Percentiles rank a stretch among this genome's conserved stretches.
These are phyloP conservation scores for Penicillium alfredii DNA, from an alignment of 495 filamentous ascomycete species.

Conservation along the genomic window DNA sequence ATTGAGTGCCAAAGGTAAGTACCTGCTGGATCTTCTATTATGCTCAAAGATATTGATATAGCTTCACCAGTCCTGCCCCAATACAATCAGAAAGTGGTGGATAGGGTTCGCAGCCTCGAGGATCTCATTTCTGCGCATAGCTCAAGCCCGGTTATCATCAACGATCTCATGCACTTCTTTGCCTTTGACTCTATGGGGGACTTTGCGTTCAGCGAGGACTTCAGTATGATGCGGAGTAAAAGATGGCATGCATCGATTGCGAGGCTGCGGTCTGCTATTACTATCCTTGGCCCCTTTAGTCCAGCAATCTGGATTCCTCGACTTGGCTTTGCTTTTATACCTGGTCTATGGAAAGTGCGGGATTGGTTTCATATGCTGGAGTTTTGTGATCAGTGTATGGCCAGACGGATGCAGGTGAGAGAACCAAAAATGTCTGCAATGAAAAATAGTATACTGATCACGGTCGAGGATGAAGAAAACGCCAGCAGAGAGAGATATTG, in stretches of 20 bases:
- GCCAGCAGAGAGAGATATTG: slow-evolving; percentile 17
- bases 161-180: slow-evolving; percentile 30
- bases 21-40: too few relatives aligned
- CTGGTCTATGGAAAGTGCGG: slow-evolving; percentile 18
- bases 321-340: slow-evolving; percentile 23
- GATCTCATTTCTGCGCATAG: not conserved
- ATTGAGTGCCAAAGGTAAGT: slow-evolving; percentile 18
- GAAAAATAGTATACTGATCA: too few relatives aligned
- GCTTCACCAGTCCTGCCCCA: not conserved
- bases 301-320: slow-evolving; percentile 33
- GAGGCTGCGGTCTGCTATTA: slow-evolving; percentile 5
- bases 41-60: not conserved
- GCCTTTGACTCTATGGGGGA: slow-evolving; percentile 42
- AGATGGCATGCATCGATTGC: slow-evolving; percentile 17
- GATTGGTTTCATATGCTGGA: slow-evolving; percentile 29
- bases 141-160: slow-evolving; percentile 16
- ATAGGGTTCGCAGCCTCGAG: not conserved
- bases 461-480: not conserved
- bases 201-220: slow-evolving; percentile 35
- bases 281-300: slow-evolving; percentile 26
- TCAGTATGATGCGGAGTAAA: slow-evolving; percentile 29
- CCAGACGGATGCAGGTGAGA: slow-evolving; percentile 19
- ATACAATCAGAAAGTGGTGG: not conserved
- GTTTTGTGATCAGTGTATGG: slow-evolving; percentile 31
- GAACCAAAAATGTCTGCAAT: not conserved